These are phyloP conservation scores for Solanum medicagineum DNA, from an alignment of 257 asterid species.

Conservation along the genomic window DNA sequence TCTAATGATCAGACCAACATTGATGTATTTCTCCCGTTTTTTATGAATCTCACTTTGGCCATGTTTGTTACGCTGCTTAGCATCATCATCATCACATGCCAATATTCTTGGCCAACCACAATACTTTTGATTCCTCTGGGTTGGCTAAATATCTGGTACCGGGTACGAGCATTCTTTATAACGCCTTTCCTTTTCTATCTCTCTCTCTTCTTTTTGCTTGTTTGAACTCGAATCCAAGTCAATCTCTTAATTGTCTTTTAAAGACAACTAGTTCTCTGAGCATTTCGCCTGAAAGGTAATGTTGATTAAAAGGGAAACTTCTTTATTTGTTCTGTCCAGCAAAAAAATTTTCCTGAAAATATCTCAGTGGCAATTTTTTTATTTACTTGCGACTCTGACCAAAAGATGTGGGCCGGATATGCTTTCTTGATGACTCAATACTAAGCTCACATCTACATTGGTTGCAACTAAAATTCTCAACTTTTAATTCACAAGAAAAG, in stretches of 20 bases:
- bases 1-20: conserved; percentile 86
- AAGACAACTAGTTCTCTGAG: neutral
- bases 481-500: neutral
- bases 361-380: neutral
- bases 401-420: neutral
- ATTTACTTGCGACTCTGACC: neutral
- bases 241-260: neutral
- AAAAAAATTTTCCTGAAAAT: neutral
- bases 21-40: conserved; percentile 69
- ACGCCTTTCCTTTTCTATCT: neutral
- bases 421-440: neutral
- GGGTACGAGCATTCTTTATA: conserved; percentile 35
- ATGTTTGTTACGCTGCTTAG: conserved; percentile 49
- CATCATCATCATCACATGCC: conserved; percentile 76
- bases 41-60: conserved; percentile 33
- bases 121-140: conserved; percentile 75
- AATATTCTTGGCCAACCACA: conserved; percentile 85
- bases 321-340: neutral
- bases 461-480: neutral
- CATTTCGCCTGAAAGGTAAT: neutral
- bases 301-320: neutral
- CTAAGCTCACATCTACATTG: neutral
- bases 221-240: neutral
- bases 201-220: neutral
- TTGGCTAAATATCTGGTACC: conserved; percentile 85